Base-by-base conservation (phyloP, 2,329 filamentous ascomycete species). In the Monosporascus sp. region DNA sequence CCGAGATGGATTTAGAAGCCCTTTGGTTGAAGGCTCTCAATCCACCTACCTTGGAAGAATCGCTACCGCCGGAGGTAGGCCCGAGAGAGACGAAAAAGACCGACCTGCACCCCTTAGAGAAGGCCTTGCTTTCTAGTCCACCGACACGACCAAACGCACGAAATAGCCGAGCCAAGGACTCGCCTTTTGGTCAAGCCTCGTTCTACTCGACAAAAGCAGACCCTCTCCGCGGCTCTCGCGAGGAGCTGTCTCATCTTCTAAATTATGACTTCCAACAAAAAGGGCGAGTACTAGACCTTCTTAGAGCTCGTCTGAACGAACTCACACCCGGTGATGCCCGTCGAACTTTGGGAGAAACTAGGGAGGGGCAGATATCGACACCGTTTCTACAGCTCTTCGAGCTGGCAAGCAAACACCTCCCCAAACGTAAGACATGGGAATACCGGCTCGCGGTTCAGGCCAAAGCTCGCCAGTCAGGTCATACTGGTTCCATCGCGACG, bases 1-100 rank as follows among this genome's bases (percentile, higher is more conserved):
- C 68, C 22, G 80, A 84, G 59, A 69, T 84, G 50, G 74, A 76
- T 45, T 64, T 85, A 14, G 81, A 84, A 61, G 64, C 62, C 11
- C 67, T 84, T 1, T 85, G 81, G 81, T 66, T 70, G 63, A 49
- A 65, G 66, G 48, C 60, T 48, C 50, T 67, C n/a, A 56, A 58
- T 48, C 53, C 51, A 36, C 53, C 55, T 44, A 48, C 11, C 45
- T 41, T 8, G 47, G 50, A 51, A 39, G 55, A 38, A n/a, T 25
- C 43, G 7, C 43, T 8, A n/a, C 11, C 43, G 24, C 1, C 14
- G 36, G 36, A 50, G 51, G 52, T 38, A 44, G 50, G 37, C 18
- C 50, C 8, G 36, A 52, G 9, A 48, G 56, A 18, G 38, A 57
- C 11, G 50, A 57, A 37, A 15, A 54, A 35, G 50, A 56, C 14